phyloP scores from a whole-genome alignment of 352 stramenopile genomes.

The Phytopythium aichiense region DNA sequence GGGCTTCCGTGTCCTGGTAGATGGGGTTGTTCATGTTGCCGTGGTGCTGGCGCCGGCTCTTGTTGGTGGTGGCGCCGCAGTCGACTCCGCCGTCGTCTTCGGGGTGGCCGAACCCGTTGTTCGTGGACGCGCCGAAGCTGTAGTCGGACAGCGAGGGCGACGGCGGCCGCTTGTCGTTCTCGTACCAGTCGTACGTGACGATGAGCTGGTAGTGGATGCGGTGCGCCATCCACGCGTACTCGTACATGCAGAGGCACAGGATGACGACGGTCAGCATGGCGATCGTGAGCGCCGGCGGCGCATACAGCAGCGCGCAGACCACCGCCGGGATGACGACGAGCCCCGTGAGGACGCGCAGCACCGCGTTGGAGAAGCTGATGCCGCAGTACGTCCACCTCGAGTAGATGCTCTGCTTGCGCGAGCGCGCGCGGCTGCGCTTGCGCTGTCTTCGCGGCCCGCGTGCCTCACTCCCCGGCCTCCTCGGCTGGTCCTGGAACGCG shows the following conservation, averaged over 20 bases:
- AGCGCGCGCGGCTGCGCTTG: constrained; percentile 15
- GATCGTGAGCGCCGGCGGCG: constrained; percentile 24
- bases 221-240: constrained; percentile 53
- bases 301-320: constrained; percentile 28
- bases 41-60: constrained; percentile 1
- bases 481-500: background rate
- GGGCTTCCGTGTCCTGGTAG: constrained; percentile 16
- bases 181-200: constrained; percentile 19
- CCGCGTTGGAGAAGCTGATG: constrained; percentile 29
- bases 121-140: background rate
- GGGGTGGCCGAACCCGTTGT: background rate
- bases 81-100: background rate
- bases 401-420: constrained; percentile 36
- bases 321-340: constrained; percentile 23
- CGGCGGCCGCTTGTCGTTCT: background rate
- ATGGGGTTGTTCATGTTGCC: constrained; percentile 6
- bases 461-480: background rate
- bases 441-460: constrained; percentile 4
- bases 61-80: background rate
- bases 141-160: background rate
- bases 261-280: constrained; percentile 20
- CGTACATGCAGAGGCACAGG: constrained; percentile 40
- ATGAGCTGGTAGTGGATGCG: constrained; percentile 42
- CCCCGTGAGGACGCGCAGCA: constrained; percentile 26
- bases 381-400: constrained; percentile 36